Evolutionary conservation across 371 early-diverging fungal genomes (phyloP), one percentile per base, ranked within the genome.

Genomic region (Apophysomyces trapeziformis): DNA sequence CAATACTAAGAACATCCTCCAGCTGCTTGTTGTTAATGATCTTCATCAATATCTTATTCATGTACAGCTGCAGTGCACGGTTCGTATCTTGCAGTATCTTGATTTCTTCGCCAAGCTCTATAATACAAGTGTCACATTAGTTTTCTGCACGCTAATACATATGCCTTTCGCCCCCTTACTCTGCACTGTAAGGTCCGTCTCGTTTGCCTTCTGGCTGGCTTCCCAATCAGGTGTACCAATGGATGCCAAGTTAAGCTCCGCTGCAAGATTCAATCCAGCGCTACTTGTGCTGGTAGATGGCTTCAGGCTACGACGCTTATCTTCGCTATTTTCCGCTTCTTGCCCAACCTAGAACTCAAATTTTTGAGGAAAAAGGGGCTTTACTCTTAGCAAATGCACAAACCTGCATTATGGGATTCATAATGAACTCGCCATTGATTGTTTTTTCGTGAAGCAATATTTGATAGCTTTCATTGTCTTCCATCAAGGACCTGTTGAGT

Each of bases 401-500:
- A 79, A 76, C 80, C 84, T 86, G 76, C 82, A 85, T 68, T 66
- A 83, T 67, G 59, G 85, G 76, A 67, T 84, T 75, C 79, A 92
- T 93, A 76, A 85, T 85, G 54, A 90, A 86, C 63, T 91, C 92
- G 64, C 94, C 94, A 70, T 82, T 90, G 75, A 93, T 87, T 5
- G 93, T 90, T 70, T 87, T 90, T 77, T 93, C 91, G 59, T 92
- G 91, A 65, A 93, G 68, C 58, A 95, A 76, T 35, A 91, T 76
- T 71, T 94, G 94, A 75, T 89, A 93, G 50, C 91, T 87, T 73
- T 94, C 95, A 75, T 91, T 93, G 58, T 94, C 95, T 66, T 94
- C 93, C 88, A 88, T 87, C 59, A 94, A 74, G 2, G 87, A 80
- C 60, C 78, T 80, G 72, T 93, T 93, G 61, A 92, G 66, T 43